Conservation (phyloP, 306 rosid species). For the Prunus fruticosa region DNA sequence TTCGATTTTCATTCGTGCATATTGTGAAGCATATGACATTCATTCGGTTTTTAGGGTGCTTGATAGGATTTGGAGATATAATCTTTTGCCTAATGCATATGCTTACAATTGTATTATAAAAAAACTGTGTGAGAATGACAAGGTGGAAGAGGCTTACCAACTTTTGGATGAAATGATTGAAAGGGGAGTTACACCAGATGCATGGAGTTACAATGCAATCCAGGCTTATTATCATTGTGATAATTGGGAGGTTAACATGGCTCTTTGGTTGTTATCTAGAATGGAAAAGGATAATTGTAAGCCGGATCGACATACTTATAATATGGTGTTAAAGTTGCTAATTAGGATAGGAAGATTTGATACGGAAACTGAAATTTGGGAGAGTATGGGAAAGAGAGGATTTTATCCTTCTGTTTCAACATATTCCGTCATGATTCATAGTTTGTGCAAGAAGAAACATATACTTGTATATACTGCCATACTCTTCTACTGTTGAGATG, state of each 20-base stretch:
- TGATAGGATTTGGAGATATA: slow-evolving; percentile 55
- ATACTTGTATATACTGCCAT: slow-evolving; percentile 82
- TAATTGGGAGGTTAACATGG: slow-evolving; percentile 64
- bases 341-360: slow-evolving; percentile 82
- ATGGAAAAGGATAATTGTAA: slow-evolving; percentile 60
- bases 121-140: slow-evolving; percentile 71
- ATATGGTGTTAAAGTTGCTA: slow-evolving; percentile 77
- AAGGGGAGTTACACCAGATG: slow-evolving; percentile 62
- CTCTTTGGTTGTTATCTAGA: slow-evolving; percentile 59
- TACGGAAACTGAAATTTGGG: slow-evolving; percentile 71
- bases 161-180: slow-evolving; percentile 82
- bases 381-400: slow-evolving; percentile 46
- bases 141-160: slow-evolving; percentile 76
- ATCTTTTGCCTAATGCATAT: slow-evolving; percentile 62
- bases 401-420: slow-evolving; percentile 81
- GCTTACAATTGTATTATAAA: slow-evolving; percentile 75
- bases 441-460: slow-evolving; percentile 67
- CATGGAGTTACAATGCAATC: slow-evolving; percentile 80
- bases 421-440: slow-evolving; percentile 82
- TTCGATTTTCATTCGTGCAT: slow-evolving; percentile 66
- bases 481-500: slow-evolving; percentile 59
- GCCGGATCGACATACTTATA: slow-evolving; percentile 69
- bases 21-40: slow-evolving; percentile 59
- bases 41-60: slow-evolving; percentile 70
- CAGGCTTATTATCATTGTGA: slow-evolving; percentile 78